Base-by-base conservation (phyloP, 768 basidiomycete genomes). In the Pulveroboletus sp. region DNA sequence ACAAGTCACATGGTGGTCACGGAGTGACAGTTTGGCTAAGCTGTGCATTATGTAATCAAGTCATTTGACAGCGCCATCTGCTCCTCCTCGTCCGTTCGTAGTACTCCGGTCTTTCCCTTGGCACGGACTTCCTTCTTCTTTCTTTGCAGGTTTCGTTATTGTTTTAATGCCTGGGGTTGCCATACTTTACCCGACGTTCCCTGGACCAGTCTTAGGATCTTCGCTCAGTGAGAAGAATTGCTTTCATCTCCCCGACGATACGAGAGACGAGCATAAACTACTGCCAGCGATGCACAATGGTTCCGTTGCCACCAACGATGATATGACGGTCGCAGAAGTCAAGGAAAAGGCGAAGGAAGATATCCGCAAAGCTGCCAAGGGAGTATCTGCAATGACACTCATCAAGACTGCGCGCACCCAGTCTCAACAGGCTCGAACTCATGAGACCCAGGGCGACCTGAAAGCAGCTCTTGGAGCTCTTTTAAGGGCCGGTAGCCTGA, bases 321-420 rank as follows among this genome's bases (percentile, higher is more conserved):
- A 59, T 51, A 59, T 71, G 37, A 63, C 73, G 14, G 70, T 77
- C 47, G 66, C 73, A 38, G 78, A 78, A 42, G 72, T 80, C 58
- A 79, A 77, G 60, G 71, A 73, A 43, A 68, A 58, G 52, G 77
- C 74, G 6, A 79, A 70, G 57, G 70, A 69, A 43, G 66, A 70
- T 50, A 81, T 81, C 11, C 69, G 71, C 33, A 77, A 74, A 47
- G 73, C 75, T 45, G 77, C 78, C 41, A 76, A 74, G 55, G 82
- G 82, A n/a, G 76, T 76, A 38, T 80, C 85, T 8, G 71, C 84
- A 7, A 61, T 79, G 27, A 70, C 77, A 8, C 76, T 90, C 57
- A 80, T 91, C 66, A 77, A 72, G 62, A 68, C 74, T 18, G 88
- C 89, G 21, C 76, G 80, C 43, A 69, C 67, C 12, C 85, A 86